Base-by-base conservation (phyloP, 495 filamentous ascomycete species). In the Wilcoxina mikolae region DNA sequence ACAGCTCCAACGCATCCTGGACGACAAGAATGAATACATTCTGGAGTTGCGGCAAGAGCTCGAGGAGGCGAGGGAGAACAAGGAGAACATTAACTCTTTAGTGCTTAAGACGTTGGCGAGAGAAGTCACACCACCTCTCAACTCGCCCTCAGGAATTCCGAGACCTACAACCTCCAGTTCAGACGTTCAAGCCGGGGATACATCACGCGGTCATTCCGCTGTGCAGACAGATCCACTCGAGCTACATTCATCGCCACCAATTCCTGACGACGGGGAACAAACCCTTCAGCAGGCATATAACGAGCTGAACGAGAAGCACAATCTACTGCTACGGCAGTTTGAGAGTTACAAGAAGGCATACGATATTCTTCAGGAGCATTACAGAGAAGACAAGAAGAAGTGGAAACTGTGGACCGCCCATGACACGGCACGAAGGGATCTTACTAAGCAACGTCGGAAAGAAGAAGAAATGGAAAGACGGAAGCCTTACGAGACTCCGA, bases 391-490 rank as follows among this genome's bases (percentile, higher is more conserved):
- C 43, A 56, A 49, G 26, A 17, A 22, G 5, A 51, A 10, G 26
- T 56, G 45, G 54, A 56, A 50, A 25, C 3, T 20, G 18, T 55
- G 23, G 29, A 29, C 15, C 10, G 10, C 38, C 10, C 7, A 49
- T 27, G 10, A 49, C 46, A 27, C 5, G 39, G 17, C 31, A 35
- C 31, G 17, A 18, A 43, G 17, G 20, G 39, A 43, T 9, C 10
- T 43, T 9, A 20, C 39, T 4, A 43, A 20, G 39, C 7, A 7
- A 15, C 5, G 20, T 9, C 7, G 39, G 39, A 43, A 43, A 43
- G 10, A 60, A 20, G 31, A 35, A 26, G 49, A 54, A 23, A 50
- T 52, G 33, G 45, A 60, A 43, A 64, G 12, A 23, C 26, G 28
- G 4, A 50, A 48, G 0, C 50, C 54, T 23, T 39, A 50, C 39